Evolutionary conservation across 1,284 basidiomycete species (phyloP).

Genomic region (Cystobasidium sp.): DNA sequence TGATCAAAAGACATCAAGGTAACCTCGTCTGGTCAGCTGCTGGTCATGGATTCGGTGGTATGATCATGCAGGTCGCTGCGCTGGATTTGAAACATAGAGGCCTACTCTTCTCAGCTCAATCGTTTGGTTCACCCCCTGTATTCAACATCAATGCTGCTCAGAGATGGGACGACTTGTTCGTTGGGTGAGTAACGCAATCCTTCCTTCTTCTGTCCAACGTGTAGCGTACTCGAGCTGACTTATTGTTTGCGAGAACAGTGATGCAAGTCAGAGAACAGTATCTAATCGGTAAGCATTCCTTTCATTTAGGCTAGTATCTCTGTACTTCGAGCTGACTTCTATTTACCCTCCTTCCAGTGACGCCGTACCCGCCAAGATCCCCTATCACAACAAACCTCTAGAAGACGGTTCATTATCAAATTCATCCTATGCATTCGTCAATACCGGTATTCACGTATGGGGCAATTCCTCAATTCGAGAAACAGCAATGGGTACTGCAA

Average conservation of each 20-base stretch:
- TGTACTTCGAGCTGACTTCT: not conserved
- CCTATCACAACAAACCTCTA: constrained; percentile 10
- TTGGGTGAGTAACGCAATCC: not conserved
- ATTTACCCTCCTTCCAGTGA: not conserved
- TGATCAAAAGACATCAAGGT: constrained; percentile 40
- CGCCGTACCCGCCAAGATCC: constrained; percentile 34
- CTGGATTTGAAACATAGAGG: constrained; percentile 42
- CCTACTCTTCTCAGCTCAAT: constrained; percentile 37
- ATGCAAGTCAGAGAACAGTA: constrained; percentile 39
- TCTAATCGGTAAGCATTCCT: constrained; percentile 25
- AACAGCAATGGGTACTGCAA: constrained; percentile 25
- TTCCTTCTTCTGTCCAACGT: not conserved
- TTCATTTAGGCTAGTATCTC: not conserved
- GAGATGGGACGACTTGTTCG: constrained; percentile 40
- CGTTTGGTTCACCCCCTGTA: constrained; percentile 43
- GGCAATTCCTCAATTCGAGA: constrained; percentile 13
- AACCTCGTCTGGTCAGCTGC: constrained; percentile 35
- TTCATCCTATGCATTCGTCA: constrained; percentile 38
- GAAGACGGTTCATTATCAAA: constrained; percentile 13
- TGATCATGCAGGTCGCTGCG: constrained; percentile 45
- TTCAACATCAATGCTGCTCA: constrained; percentile 41
- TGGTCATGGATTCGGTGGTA: constrained; percentile 45
- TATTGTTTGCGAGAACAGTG: constrained; percentile 12
- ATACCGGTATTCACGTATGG: constrained; percentile 43
- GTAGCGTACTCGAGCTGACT: not conserved